A percentile compares a stretch with the other conserved stretches of the same genome.
Evolutionary conservation across 2,329 filamentous ascomycete species (phyloP).

Genomic region (Stenocarpella maydis): DNA sequence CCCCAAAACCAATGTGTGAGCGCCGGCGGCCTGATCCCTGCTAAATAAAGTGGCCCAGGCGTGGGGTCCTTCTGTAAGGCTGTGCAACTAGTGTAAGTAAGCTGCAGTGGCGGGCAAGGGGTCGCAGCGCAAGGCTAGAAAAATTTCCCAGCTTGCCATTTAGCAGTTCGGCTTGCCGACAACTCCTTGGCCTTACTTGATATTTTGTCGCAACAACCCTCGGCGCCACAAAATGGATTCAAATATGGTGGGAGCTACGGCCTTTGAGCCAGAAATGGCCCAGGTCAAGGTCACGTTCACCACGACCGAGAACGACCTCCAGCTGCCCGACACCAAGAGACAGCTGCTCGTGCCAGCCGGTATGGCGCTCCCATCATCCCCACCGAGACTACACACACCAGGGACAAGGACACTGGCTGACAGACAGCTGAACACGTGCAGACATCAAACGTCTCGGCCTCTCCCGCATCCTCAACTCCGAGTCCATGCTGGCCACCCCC

Average conservation of each 20-base stretch:
- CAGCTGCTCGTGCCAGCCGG: constrained; percentile 70
- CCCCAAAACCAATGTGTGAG: constrained; percentile 4
- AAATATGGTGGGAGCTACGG: constrained; percentile 41
- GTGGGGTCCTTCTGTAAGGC: constrained; percentile 31
- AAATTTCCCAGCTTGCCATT: constrained; percentile 29
- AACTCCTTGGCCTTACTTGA: too few species aligned
- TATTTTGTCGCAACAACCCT: constrained; percentile 24
- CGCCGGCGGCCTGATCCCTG: not conserved
- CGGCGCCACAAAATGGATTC: constrained; percentile 26
- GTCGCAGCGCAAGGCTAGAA: too few species aligned
- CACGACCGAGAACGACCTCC: constrained; percentile 67
- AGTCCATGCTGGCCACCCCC: constrained; percentile 72
- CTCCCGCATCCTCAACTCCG: constrained; percentile 75
- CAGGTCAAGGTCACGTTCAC: constrained; percentile 75
- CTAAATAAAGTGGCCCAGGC: too few species aligned
- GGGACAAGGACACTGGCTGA: constrained; percentile 2
- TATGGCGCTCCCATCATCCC: constrained; percentile 43
- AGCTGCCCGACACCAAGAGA: constrained; percentile 68
- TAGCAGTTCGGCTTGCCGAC: not conserved
- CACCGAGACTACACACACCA: constrained; percentile 25
- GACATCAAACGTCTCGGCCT: constrained; percentile 76
- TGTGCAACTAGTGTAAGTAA: not conserved
- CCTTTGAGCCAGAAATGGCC: constrained; percentile 45
- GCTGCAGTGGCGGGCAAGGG: constrained; percentile 5
- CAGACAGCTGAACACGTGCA: constrained; percentile 40